Evolutionary conservation across 163 green algal genomes (phyloP), one percentile per base, ranked within the genome.

Genomic region (Scenedesmus sp.): DNA sequence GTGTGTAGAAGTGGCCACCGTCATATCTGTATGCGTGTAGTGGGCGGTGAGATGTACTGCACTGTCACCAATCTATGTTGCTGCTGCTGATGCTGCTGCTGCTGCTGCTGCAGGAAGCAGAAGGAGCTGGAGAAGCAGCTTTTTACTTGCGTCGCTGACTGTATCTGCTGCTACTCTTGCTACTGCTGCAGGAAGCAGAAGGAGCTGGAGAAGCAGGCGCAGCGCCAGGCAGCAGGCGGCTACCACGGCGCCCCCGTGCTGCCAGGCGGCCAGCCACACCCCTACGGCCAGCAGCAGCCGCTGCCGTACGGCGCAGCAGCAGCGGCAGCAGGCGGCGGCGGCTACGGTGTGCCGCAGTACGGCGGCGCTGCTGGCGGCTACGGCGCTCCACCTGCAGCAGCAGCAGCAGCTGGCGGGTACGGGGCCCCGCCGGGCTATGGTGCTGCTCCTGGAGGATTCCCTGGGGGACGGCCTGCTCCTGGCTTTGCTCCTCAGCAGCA

Each of bases 361-460:
- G 23, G 56, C 23, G 59, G 70, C 23, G 34, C 79, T 54, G 46
- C 54, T 26, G 70, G 86, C 55, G 67, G 86, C 7, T 90, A 90
- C 54, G 62, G 73, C n/a, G 86, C 66, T 2, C 86, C 86, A 8
- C 46, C 86, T 46, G 20, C 86, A 55, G 86, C 86, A 57, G 86
- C 86, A 84, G 86, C 86, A 57, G 86, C 86, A 16, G 85, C 66
- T 70, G 84, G 13, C 15, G 52, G 79, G 0, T 67, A 79, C 2
- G 23, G 70, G 15, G 70, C 70, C 52, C 23, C 70, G 2, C 23
- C 70, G 46, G 70, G 70, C 10, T 79, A 79, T 79, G 70, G 70
- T 34, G 70, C 4, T 16, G 62, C 62, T 16, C 62, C 62, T 52
- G 23, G 70, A 4, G 70, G 70, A 0, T 79, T 79, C 70, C 77